These are phyloP conservation scores for Fusarium pseudoanthophilum DNA, from an alignment of 2,329 filamentous ascomycete species.

Conservation along the genomic window DNA sequence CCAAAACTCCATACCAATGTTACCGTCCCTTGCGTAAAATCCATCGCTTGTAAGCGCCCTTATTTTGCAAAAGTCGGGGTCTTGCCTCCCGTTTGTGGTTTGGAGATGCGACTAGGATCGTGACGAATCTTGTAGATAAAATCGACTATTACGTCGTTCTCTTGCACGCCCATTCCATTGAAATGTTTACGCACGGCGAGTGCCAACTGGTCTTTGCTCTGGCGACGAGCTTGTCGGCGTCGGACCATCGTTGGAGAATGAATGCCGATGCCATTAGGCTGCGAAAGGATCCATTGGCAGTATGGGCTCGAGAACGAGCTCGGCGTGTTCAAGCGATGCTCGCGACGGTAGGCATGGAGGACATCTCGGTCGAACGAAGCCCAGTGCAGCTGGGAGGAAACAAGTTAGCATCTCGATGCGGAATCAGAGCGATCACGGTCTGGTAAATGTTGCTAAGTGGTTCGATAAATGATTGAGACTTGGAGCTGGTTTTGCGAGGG, in stretches of 20 bases:
- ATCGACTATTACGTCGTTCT: conserved; percentile 85
- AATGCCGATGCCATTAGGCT: conserved; percentile 72
- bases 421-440: neutral
- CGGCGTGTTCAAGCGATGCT: conserved; percentile 76
- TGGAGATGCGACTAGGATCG: conserved; percentile 46
- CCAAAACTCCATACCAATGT: conserved; percentile 37
- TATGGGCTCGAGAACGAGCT: conserved; percentile 74
- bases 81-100: conserved; percentile 29
- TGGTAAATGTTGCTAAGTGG: neutral
- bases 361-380: conserved; percentile 72
- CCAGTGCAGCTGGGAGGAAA: conserved; percentile 68
- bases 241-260: conserved; percentile 82
- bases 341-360: conserved; percentile 79
- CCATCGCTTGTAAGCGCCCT: conserved; percentile 1
- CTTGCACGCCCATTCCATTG: conserved; percentile 80
- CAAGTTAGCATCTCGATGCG: conserved; percentile 17
- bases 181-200: conserved; percentile 83
- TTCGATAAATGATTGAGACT: neutral
- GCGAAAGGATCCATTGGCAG: conserved; percentile 69
- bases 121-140: conserved; percentile 75
- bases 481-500: neutral
- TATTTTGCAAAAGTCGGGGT: conserved; percentile 23
- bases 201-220: conserved; percentile 78
- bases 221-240: conserved; percentile 70
- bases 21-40: conserved; percentile 15